phyloP scores from a whole-genome alignment of 2,329 filamentous ascomycete species.

The Colletotrichum tropicale region DNA sequence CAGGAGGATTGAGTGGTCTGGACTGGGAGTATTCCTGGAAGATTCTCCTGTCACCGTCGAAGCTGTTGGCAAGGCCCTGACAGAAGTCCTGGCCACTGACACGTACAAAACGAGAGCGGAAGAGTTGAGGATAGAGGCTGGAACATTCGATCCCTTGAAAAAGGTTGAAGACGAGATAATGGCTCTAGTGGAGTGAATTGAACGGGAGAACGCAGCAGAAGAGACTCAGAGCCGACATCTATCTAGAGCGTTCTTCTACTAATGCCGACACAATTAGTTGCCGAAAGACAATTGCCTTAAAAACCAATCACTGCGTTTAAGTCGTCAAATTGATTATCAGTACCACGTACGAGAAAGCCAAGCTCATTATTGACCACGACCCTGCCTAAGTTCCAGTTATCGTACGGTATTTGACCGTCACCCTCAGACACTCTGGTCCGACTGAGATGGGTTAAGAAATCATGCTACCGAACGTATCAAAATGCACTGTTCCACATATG shows the following conservation, averaged over 20 bases:
- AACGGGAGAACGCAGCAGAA: background rate
- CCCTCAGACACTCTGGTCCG: background rate
- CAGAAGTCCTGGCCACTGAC: constrained; percentile 20
- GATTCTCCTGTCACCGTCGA: constrained; percentile 32
- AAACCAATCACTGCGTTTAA: background rate
- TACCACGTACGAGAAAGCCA: rapidly evolving
- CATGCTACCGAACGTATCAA: background rate
- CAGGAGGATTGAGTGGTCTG: constrained; percentile 24
- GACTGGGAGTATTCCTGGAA: constrained; percentile 12
- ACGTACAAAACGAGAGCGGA: constrained; percentile 22
- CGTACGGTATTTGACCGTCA: background rate
- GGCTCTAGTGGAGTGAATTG: background rate
- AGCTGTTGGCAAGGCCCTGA: constrained; percentile 20
- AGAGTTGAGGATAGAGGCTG: constrained; percentile 23
- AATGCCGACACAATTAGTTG: background rate
- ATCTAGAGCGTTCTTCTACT: background rate
- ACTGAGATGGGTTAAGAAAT: rapidly evolving
- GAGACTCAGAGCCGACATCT: background rate
- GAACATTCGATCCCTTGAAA: background rate
- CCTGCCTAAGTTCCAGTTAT: background rate
- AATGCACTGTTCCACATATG: background rate
- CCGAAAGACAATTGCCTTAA: background rate
- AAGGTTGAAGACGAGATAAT: background rate
- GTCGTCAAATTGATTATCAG: rapidly evolving
- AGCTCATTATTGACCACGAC: rapidly evolving